These are phyloP conservation scores for Termitomyces sp. DNA, from an alignment of 768 basidiomycete species.

Conservation along the genomic window DNA sequence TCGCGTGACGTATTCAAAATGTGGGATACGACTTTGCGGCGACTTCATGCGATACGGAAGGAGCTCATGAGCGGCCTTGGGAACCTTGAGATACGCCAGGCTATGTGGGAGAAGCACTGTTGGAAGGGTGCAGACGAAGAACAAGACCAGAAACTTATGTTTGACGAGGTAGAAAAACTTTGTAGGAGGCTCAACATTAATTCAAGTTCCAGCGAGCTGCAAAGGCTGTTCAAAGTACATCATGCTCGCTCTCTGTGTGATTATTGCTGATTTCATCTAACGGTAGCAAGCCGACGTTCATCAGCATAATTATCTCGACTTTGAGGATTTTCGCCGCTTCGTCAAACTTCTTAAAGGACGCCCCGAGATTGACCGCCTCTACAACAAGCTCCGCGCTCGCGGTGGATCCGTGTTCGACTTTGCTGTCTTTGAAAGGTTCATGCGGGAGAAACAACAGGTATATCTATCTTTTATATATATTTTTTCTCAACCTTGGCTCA, in stretches of 20 bases:
- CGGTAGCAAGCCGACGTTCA: slow-evolving; percentile 64
- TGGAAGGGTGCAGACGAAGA: slow-evolving; percentile 73
- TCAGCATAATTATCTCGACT: slow-evolving; percentile 60
- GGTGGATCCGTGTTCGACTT: slow-evolving; percentile 33
- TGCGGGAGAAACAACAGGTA: slow-evolving; percentile 43
- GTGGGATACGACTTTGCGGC: slow-evolving; percentile 60
- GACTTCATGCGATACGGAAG: slow-evolving; percentile 61
- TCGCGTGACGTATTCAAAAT: slow-evolving; percentile 46
- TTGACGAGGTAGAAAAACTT: slow-evolving; percentile 68
- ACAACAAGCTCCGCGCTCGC: slow-evolving; percentile 33
- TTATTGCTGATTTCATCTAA: neutral
- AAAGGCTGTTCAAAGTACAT: slow-evolving; percentile 51
- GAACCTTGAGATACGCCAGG: slow-evolving; percentile 61
- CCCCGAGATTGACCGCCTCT: slow-evolving; percentile 71
- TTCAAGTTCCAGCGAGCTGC: slow-evolving; percentile 51
- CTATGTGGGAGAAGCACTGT: slow-evolving; percentile 79
- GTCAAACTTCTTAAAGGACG: slow-evolving; percentile 81
- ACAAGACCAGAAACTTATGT: slow-evolving; percentile 57
- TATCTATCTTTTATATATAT: slow-evolving; percentile 4
- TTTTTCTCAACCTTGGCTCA: neutral
- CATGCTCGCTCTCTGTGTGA: neutral
- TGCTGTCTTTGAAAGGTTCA: slow-evolving; percentile 37
- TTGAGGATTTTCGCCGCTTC: slow-evolving; percentile 76
- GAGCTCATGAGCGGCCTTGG: slow-evolving; percentile 74
- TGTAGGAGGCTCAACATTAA: slow-evolving; percentile 71